phyloP scores from a whole-genome alignment of 768 basidiomycete species.

The Roridomyces roridus region DNA sequence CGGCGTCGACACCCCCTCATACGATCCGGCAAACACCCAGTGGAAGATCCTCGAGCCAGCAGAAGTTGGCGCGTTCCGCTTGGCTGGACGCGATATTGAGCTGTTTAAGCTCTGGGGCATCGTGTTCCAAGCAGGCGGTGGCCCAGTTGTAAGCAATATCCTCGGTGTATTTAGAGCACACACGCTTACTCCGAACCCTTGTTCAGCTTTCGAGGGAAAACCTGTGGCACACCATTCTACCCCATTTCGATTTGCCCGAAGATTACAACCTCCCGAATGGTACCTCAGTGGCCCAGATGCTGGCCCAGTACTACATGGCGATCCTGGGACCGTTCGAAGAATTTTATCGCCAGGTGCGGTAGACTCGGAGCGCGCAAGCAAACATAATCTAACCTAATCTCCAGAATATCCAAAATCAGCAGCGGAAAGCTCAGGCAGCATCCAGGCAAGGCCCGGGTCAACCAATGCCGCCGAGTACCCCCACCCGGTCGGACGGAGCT shows the following conservation, averaged over 20 bases:
- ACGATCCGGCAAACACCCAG: slow-evolving; percentile 65
- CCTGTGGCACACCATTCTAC: slow-evolving; percentile 60
- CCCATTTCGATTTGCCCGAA: slow-evolving; percentile 68
- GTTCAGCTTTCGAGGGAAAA: slow-evolving; percentile 58
- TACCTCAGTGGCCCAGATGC: slow-evolving; percentile 52
- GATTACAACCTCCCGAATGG: slow-evolving; percentile 54
- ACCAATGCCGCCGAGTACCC: slow-evolving; percentile 26
- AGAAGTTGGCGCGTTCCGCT: slow-evolving; percentile 67
- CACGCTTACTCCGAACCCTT: slow-evolving; percentile 19
- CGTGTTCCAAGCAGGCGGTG: slow-evolving; percentile 67
- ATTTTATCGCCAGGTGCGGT: too few species aligned
- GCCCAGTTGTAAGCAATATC: slow-evolving; percentile 55
- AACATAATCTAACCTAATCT: too few species aligned
- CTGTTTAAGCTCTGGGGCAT: slow-evolving; percentile 76
- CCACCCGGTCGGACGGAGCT: slow-evolving; percentile 16
- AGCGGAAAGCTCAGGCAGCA: slow-evolving; percentile 53
- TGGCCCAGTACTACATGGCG: slow-evolving; percentile 65
- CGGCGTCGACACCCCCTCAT: slow-evolving; percentile 60
- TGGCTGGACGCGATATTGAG: slow-evolving; percentile 79
- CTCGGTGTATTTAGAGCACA: slow-evolving; percentile 12
- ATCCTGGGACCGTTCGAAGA: slow-evolving; percentile 80
- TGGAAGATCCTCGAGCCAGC: slow-evolving; percentile 70
- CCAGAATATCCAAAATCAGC: slow-evolving; percentile 68
- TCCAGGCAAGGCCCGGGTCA: slow-evolving; percentile 26
- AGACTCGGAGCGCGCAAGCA: too few species aligned